phyloP scores from a whole-genome alignment of 2,329 filamentous ascomycete species.

The Colletotrichum kahawae region DNA sequence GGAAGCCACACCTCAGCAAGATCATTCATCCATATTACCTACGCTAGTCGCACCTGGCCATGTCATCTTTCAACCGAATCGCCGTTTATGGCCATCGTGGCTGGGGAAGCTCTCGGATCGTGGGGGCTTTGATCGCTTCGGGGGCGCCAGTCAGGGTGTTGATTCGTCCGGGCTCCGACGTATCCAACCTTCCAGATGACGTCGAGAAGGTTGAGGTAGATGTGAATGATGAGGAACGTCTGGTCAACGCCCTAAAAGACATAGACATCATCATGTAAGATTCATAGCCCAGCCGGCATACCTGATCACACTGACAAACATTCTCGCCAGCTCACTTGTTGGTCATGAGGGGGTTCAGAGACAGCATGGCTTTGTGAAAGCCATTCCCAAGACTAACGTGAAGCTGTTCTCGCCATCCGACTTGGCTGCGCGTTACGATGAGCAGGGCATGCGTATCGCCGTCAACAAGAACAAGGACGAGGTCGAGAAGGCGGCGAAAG shows the following conservation, averaged over 20 bases:
- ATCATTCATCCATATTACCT: not conserved
- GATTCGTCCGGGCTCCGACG: constrained; percentile 30
- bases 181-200: constrained; percentile 22
- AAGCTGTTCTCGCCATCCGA: constrained; percentile 34
- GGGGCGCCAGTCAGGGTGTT: constrained; percentile 30
- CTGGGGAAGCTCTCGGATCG: constrained; percentile 30
- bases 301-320: not conserved
- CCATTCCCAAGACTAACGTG: constrained; percentile 30
- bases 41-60: not conserved
- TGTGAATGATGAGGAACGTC: not conserved
- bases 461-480: constrained; percentile 28
- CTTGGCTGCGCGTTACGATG: constrained; percentile 26
- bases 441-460: constrained; percentile 25
- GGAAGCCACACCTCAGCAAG: not conserved
- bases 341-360: constrained; percentile 25
- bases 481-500: constrained; percentile 26
- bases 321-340: constrained; percentile 20
- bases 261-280: constrained; percentile 15
- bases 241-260: not conserved
- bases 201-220: not conserved
- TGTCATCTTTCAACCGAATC: constrained; percentile 21
- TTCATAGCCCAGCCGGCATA: rapidly evolving
- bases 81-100: constrained; percentile 33
- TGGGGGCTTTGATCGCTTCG: constrained; percentile 26
- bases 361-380: constrained; percentile 30